These are phyloP conservation scores for Apiotrichum gracile DNA, from an alignment of 1,284 basidiomycete genomes.

Conservation along the genomic window DNA sequence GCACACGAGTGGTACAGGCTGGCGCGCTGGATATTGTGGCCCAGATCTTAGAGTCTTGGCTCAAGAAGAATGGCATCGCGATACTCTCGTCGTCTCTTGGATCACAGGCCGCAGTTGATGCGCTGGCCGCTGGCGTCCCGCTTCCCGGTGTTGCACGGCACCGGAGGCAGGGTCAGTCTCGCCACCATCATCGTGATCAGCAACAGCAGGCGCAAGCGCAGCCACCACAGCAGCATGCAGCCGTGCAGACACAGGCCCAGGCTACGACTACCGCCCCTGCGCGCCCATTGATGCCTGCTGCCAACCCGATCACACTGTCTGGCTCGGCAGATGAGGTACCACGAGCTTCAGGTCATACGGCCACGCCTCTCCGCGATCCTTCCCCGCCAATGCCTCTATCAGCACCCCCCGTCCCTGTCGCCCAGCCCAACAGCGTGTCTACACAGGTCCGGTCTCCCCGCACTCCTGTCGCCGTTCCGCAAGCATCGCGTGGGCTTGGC, in stretches of 20 bases:
- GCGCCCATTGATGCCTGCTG: background rate
- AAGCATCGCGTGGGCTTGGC: background rate
- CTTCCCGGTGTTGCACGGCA: slow-evolving; percentile 44
- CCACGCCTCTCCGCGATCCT: too few species aligned
- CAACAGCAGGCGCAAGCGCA: slow-evolving; percentile 1
- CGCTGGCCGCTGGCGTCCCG: slow-evolving; percentile 47
- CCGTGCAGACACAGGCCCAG: background rate
- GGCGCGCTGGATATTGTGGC: slow-evolving; percentile 92
- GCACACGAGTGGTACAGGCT: slow-evolving; percentile 90
- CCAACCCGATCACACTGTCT: background rate
- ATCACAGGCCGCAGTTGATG: slow-evolving; percentile 59
- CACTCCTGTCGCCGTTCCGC: background rate
- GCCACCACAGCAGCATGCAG: background rate
- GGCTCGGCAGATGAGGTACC: background rate
- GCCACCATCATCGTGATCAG: slow-evolving; percentile 1
- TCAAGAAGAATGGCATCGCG: slow-evolving; percentile 64
- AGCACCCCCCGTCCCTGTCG: background rate
- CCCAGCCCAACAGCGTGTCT: background rate
- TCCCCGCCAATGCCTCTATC: background rate
- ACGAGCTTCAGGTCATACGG: background rate
- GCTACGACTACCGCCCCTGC: too few species aligned
- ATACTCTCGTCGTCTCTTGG: slow-evolving; percentile 44
- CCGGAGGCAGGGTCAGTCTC: slow-evolving; percentile 7
- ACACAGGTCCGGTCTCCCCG: background rate
- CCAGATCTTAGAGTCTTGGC: slow-evolving; percentile 88